Percentiles rank a stretch among this genome's conserved stretches.
These are phyloP conservation scores for Babesia ovis DNA, from an alignment of 169 alveolate species.

Conservation along the genomic window DNA sequence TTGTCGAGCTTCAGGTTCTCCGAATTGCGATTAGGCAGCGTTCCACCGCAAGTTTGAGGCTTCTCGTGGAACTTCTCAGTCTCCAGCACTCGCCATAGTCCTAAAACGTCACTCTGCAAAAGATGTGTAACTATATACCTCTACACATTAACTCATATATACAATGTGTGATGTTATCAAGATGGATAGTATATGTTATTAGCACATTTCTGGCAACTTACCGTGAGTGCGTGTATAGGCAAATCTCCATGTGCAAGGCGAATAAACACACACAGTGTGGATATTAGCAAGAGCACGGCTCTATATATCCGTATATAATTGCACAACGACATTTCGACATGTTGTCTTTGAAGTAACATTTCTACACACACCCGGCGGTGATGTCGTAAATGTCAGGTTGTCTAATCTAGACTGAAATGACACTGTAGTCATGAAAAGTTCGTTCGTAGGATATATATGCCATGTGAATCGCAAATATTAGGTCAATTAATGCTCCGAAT, in stretches of 20 bases:
- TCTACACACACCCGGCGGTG: conserved; percentile 23
- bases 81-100: conserved; percentile 55
- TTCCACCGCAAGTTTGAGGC: conserved; percentile 59
- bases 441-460: too few species aligned
- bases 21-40: conserved; percentile 50
- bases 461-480: too few species aligned
- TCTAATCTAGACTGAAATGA: not conserved
- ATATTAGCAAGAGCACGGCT: not conserved
- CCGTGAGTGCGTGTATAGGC: conserved; percentile 45
- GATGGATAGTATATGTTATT: too few species aligned
- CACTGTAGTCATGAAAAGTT: too few species aligned
- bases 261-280: not conserved
- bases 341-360: not conserved
- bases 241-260: conserved; percentile 16
- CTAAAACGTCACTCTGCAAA: conserved; percentile 57
- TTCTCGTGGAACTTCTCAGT: conserved; percentile 35
- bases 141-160: not conserved
- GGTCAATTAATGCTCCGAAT: too few species aligned
- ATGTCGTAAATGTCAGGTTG: conserved; percentile 33
- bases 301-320: not conserved
- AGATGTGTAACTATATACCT: not conserved
- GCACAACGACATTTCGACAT: conserved; percentile 5
- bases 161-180: not conserved
- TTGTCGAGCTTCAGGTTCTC: conserved; percentile 56
- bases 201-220: too few species aligned